Evolutionary conservation across 2,329 filamentous ascomycete species (phyloP).

Genomic region (Xylariaceae sp.): DNA sequence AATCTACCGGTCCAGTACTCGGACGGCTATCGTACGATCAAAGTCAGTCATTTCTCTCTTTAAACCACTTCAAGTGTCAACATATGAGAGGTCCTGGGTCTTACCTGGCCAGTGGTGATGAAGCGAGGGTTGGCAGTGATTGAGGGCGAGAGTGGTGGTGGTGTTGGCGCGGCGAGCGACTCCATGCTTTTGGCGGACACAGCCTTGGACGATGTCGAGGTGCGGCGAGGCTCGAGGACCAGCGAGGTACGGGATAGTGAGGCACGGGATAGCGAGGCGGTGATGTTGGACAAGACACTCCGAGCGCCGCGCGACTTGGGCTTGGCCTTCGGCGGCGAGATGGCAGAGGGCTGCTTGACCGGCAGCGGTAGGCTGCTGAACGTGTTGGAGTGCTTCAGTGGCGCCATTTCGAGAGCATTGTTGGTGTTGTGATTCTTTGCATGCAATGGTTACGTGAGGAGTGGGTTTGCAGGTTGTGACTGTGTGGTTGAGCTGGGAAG

Average conservation of each 20-base stretch:
- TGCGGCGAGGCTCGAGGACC: constrained; percentile 43
- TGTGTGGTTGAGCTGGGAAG: no score
- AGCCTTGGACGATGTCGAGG: constrained; percentile 21
- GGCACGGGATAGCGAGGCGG: constrained; percentile 40
- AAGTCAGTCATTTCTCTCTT: constrained; percentile 24
- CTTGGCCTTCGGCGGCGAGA: constrained; percentile 9
- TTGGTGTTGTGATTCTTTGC: no score
- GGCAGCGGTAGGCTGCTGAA: constrained; percentile 6
- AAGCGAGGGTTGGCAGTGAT: constrained; percentile 19
- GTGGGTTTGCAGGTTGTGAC: no score
- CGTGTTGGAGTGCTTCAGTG: background rate
- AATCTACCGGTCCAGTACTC: constrained; percentile 63
- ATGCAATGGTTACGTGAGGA: no score
- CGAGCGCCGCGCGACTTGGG: constrained; percentile 24
- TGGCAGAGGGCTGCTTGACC: constrained; percentile 1
- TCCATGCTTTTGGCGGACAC: constrained; percentile 1
- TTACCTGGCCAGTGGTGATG: background rate
- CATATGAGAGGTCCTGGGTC: background rate
- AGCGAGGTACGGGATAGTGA: constrained; percentile 30
- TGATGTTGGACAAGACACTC: constrained; percentile 42
- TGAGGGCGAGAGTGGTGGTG: constrained; percentile 7
- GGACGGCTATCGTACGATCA: constrained; percentile 39
- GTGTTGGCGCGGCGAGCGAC: constrained; percentile 2
- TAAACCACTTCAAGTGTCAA: no score
- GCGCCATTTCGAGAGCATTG: background rate